Evolutionary conservation across 495 filamentous ascomycete species (phyloP), one percentile per base, ranked within the genome.

Genomic region (Lepraria neglecta): DNA sequence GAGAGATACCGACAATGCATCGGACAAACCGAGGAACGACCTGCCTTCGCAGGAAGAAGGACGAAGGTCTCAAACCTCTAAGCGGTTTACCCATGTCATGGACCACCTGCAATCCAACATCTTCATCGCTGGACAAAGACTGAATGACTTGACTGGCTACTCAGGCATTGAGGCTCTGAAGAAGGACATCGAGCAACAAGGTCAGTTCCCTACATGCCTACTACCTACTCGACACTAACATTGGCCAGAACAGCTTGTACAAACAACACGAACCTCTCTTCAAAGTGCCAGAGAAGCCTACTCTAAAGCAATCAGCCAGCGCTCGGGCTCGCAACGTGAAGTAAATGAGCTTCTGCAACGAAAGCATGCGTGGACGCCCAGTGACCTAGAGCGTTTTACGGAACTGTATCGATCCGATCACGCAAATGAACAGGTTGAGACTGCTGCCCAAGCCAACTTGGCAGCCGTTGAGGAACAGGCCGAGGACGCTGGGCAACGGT

Each of bases 141-240:
- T 98, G 73, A 97, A 97, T 72, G 88, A 89, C 67, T 78, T 96
- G 52, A 98, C 95, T 1, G 95, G 95, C 14, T 98, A 98, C 80
- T 87, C 88, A 1, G 86, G 87, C 42, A 98, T 98, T 72, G 94
- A 96, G 70, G 76, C 85, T 12, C 78, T 98, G 53, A 92, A 96
- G 70, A 73, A 75, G 6, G 80, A 85, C 17, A 96, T 97, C 72
- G 78, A 82, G 24, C 69, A 69, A 6, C 88, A 86, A 76, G 84
- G 84, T 86, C 76, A 9, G 72, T 53, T 44, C 27, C 24, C 51
- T 44, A 31, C 15, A 47, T 43, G 43, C 50, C 24, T 35, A 12
- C 56, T 19, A 61, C 61, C 62, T 48, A 54, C 21, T 12, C 21
- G 40, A 38, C 21, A 42, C 63, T 64, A 50, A 67, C 50, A 14